Evolutionary conservation across 2,329 filamentous ascomycete genomes (phyloP), one percentile per base, ranked within the genome.

Genomic region (Cryphonectria radicalis): DNA sequence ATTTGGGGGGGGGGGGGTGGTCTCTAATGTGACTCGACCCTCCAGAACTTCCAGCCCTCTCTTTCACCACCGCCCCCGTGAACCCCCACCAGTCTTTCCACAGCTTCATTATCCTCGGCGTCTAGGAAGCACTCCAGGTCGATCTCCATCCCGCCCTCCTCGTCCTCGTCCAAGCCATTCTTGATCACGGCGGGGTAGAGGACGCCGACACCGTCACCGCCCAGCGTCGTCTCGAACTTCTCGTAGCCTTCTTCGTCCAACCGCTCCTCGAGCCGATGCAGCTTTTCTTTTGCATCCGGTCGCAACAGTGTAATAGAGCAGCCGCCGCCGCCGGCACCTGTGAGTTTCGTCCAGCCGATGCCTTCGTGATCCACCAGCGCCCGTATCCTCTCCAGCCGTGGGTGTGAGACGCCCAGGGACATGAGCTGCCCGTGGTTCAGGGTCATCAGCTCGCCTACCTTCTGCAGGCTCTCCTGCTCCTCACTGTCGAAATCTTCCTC

Each of bases 311-410:
- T 97, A 76, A 99, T 98, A 3, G 95, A 95, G 81, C 97, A 98
- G 3, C 96, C 96, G 70, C 96, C 97, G 17, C 96, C 97, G 32
- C 96, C 96, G 1, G 96, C 96, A 46, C 96, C 96, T 0, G 96
- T 99, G 70, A 99, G 87, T 81, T 99, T 99, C 17, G 96, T 98
- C 95, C 95, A 99, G 42, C 96, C 96, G 70, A 98, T 92, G 57
- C 92, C 92, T 70, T 94, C 89, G 76, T 96, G 90, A 75, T 99
- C 95, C 65, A 97, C 92, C 37, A 99, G 85, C 82, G 97, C 95
- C 73, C 96, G 90, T 76, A 99, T 91, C 43, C 95, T 90, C 82
- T 99, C 96, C 37, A 99, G 87, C 63, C 94, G 91, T 0, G 96
- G 97, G 80, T 99, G 96, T 1, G 95, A 98, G 40, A 98, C 96